Base-by-base conservation (phyloP, 352 stramenopile species). In the Globisporangium middletonii region DNA sequence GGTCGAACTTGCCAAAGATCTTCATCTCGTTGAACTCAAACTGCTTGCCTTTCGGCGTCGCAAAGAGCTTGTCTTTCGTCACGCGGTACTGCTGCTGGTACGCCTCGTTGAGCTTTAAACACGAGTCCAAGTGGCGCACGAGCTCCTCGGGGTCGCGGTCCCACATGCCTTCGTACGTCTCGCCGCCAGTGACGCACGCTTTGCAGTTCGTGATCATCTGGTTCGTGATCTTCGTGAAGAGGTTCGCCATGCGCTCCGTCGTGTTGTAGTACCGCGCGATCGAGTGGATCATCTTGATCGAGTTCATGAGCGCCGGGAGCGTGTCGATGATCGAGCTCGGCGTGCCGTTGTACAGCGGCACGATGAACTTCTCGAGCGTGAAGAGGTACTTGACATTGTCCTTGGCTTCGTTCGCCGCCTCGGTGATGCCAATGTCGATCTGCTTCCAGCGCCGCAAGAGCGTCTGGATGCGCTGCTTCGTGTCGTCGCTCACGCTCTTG, bases 371-470 rank as follows among this genome's bases (percentile, higher is more conserved):
- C 59, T 99, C 96, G 5, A 99, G 79, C 33, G 97, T 99, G 65
- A 97, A 98, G 9, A 99, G 73, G 68, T 99, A 99, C 71, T 99
- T 99, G 45, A 98, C 91, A 71, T 99, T 99, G 72, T 99, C 97
- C 65, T 99, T 99, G 46, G 97, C 96, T 73, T 99, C 97, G 60
- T 99, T 99, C 4, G 95, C 94, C 0, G 96, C 89, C 72, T 99
- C 97, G 0, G 96, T 99, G 68, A 99, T 98, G 43, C 96, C 94
- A 61, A 99, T 97, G 62, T 99, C 97, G 52, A 99, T 98, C 67
- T 98, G 91, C 60, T 98, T 98, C 96, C 96, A 99, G n/a, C 95
- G 77, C 16, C 91, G 83, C 8, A 99, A 68, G 28, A 98, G 72
- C 16, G 80, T 92, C 59, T 98, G 91, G 41, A 98, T 95, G 50